A percentile compares a stretch with the other conserved stretches of the same genome.
These are phyloP conservation scores for Candida buenavistaensis DNA, from an alignment of 1,139 yeast genomes.

Conservation along the genomic window DNA sequence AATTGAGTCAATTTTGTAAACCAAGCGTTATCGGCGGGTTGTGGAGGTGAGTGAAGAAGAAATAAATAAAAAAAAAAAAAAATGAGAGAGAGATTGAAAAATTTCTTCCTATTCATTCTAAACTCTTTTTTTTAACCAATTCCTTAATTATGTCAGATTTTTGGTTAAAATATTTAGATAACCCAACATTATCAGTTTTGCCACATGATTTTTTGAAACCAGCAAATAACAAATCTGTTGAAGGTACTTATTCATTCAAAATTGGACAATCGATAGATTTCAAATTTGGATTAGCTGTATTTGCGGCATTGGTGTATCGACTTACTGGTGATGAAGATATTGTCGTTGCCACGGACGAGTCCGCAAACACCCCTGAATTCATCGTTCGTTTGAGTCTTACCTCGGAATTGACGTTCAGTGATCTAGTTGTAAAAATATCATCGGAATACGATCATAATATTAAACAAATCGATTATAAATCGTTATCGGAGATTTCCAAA, in stretches of 20 bases:
- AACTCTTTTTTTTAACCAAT: neutral
- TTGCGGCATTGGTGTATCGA: constrained; percentile 71
- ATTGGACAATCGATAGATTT: constrained; percentile 31
- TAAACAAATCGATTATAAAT: constrained; percentile 37
- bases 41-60: no score
- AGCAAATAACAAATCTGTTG: constrained; percentile 65
- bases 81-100: neutral
- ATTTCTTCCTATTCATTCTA: neutral
- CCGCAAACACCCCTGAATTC: constrained; percentile 42
- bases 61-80: no score
- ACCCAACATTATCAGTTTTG: constrained; percentile 80
- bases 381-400: constrained; percentile 63
- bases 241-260: constrained; percentile 51
- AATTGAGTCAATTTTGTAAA: no score
- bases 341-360: constrained; percentile 68
- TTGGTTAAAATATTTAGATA: constrained; percentile 73
- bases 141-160: constrained; percentile 28
- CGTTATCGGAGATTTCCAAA: constrained; percentile 59
- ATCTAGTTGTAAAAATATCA: constrained; percentile 48
- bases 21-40: no score
- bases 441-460: constrained; percentile 42
- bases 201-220: constrained; percentile 90
- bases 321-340: constrained; percentile 94
- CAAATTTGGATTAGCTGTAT: constrained; percentile 62
- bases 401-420: constrained; percentile 52